Base-by-base conservation (phyloP, 345 rosid species). In the Sonneratia caseolaris region DNA sequence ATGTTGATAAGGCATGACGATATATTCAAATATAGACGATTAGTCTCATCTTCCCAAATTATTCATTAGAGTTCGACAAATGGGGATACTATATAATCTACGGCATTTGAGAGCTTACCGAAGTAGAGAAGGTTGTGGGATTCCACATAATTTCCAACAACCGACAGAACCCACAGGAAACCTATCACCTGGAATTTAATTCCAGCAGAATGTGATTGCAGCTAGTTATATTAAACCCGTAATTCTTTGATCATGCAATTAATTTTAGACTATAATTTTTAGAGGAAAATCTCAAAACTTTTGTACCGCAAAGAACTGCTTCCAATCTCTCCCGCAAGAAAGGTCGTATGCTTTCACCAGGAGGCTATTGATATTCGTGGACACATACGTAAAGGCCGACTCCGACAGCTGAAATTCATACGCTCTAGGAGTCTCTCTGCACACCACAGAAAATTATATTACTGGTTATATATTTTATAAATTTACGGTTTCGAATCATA, bases 151-250 rank as follows among this genome's bases (percentile, higher is more conserved):
- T 76, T 79, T 45, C 87, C 83, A 12, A 81, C 70, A 49, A 76
- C 76, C 35, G 89, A 84, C 69, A 88, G 53, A 43, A 81, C 78
- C 88, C 84, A 82, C 8, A 84, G 82, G 27, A 72, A 73, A 73
- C 57, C 71, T 57, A 84, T 48, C 22, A 83, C 76, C 92, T 87
- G 79, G 68, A 79, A 66, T 37, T 4, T 3, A 53, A 19, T 24
- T 13, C 0, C 11, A 36, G 43, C 24, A 40, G 18, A 66, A 55
- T 27, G 7, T 14, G 45, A 7, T 5, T 53, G 16, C 18, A 5
- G 2, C 27, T 12, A 24, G 7, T 47, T 13, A 21, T 0, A 18
- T 3, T 24, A 42, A 24, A 45, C 27, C 65, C 24, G 19, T 10
- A 0, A 35, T 9, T 22, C 45, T 40, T 64, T 0, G 61, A 22